Conservation (phyloP, 495 filamentous ascomycete species). For the Hypomontagnella monticulosa region DNA sequence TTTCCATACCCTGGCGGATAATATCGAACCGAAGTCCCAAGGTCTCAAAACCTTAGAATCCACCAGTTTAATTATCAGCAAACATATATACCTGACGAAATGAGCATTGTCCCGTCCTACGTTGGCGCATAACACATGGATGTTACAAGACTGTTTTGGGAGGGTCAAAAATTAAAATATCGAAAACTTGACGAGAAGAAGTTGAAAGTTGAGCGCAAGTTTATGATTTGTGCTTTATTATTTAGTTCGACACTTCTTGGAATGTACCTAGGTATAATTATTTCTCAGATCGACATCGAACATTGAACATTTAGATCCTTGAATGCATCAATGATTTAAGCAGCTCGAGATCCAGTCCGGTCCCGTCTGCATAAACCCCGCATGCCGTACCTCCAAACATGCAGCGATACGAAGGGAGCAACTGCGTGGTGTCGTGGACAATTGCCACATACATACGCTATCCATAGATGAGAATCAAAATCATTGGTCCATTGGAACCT, state of each 20-base stretch:
- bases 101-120: not conserved
- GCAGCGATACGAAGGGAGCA: slow-evolving; percentile 30
- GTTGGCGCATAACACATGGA: too few relatives aligned
- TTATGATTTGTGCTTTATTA: too few relatives aligned
- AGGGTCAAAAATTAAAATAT: too few relatives aligned
- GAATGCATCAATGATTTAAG: too few relatives aligned
- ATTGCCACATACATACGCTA: slow-evolving; percentile 12
- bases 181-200: too few relatives aligned
- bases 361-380: slow-evolving; percentile 32
- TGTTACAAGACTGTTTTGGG: too few relatives aligned
- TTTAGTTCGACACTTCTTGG: not conserved
- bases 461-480: not conserved
- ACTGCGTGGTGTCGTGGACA: slow-evolving; percentile 36
- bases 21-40: too few relatives aligned
- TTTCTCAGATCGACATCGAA: too few relatives aligned
- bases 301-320: too few relatives aligned
- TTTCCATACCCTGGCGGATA: slow-evolving; percentile 12
- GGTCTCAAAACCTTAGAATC: too few relatives aligned
- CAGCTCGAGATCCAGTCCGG: slow-evolving; percentile 26
- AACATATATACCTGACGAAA: not conserved
- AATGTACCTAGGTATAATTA: not conserved
- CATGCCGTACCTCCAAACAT: slow-evolving; percentile 28
- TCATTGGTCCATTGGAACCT: too few relatives aligned
- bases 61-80: not conserved
- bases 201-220: too few relatives aligned